Percentiles rank a stretch among this genome's conserved stretches.
phyloP scores from a whole-genome alignment of 495 filamentous ascomycete genomes.

The Penicillium antarcticum region DNA sequence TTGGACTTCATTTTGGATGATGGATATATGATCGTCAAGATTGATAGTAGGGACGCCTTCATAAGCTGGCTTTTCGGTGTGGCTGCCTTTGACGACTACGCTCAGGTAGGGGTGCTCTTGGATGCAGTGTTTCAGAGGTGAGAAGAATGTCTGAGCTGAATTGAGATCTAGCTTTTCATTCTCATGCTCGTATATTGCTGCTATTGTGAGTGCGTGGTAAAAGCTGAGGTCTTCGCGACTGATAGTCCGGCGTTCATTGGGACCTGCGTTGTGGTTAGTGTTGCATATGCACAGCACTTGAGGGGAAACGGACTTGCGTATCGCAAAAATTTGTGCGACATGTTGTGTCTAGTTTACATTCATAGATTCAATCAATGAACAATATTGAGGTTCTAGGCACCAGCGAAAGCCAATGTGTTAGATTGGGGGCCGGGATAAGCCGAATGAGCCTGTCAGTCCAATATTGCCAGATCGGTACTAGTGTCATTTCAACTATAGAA shows the following conservation, averaged over 20 bases:
- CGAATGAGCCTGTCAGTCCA: too few relatives aligned
- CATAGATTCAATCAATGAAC: too few relatives aligned
- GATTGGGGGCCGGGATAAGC: too few relatives aligned
- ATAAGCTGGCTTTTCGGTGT: conserved; percentile 20
- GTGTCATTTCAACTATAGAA: too few relatives aligned
- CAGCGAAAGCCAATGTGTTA: too few relatives aligned
- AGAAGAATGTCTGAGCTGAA: conserved; percentile 8
- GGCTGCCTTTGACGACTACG: conserved; percentile 16
- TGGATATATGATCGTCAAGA: conserved; percentile 19
- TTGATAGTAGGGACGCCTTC: conserved; percentile 12
- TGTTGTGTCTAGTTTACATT: too few relatives aligned
- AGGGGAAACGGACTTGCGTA: too few relatives aligned
- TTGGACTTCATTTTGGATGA: background rate
- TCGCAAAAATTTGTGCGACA: too few relatives aligned
- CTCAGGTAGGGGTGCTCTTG: conserved; percentile 13
- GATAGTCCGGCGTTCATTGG: conserved; percentile 27
- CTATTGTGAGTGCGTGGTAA: conserved; percentile 22
- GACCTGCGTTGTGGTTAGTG: conserved; percentile 12
- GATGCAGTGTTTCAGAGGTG: conserved; percentile 15
- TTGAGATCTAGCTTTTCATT: conserved; percentile 5
- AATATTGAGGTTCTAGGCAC: too few relatives aligned
- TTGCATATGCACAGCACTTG: too few relatives aligned
- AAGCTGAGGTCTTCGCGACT: conserved; percentile 23
- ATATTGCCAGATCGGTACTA: too few relatives aligned
- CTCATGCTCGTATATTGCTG: conserved; percentile 18